Base-by-base conservation (phyloP, 2,329 filamentous ascomycete genomes). In the Cyclaneusma minus region DNA sequence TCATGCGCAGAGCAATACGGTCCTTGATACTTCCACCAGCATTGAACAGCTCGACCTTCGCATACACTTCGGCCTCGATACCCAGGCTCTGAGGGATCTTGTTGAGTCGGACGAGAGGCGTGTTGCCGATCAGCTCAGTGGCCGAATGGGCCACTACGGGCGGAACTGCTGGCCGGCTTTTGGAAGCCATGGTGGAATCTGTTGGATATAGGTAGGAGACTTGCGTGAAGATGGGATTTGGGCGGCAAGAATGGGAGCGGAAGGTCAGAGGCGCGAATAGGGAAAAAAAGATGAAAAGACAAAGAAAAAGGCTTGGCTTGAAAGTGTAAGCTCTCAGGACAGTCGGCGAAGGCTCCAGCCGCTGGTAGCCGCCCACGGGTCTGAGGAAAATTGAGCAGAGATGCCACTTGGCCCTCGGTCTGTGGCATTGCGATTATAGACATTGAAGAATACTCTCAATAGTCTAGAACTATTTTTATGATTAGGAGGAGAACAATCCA, bases 1-100 rank as follows among this genome's bases (percentile, higher is more conserved):
- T 79, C 89, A 98, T 98, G 46, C 89, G 80, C 49, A 94, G 59
- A 13, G 89, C 89, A 49, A 98, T 98, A 34, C 85, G 68, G 56
- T 94, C 85, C 56, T 94, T 94, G 47, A 93, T 80, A 48, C 80
- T 89, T 37, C 85, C 85, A 31, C 85, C 85, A 8, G 85, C 83
- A 56, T 91, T 93, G 66, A 93, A 92, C 32, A 84, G 73, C 55
- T 94, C 85, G 31, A 85, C 67, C 55, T 94, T 94, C 35, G 76
- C 85, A 51, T 87, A 93, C 25, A 94, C 77, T 29, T 83, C 76
- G 30, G 80, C 81, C 50, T 89, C 73, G 44, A 98, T 80, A 28
- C 87, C 87, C 12, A 93, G 64, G 28, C 81, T 87, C 49, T 89
- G 77, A 3, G 89, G 89, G 35, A 98, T 74, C 58, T 79, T 84